Conservation (phyloP, 2,329 filamentous ascomycete genomes). For the Pyrenochaeta sp. region DNA sequence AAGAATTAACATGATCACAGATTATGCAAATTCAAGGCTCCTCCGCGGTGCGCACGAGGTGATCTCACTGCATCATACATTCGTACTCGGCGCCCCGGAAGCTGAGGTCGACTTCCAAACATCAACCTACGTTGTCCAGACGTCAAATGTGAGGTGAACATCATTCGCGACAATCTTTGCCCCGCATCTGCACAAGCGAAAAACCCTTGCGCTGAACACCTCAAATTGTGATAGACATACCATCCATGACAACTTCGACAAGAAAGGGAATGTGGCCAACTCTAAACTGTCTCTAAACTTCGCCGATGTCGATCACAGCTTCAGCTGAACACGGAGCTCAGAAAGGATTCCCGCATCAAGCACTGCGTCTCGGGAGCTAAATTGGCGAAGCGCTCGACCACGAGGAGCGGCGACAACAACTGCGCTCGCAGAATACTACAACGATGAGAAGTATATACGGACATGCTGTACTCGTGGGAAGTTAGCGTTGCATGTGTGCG, state of each 20-base stretch:
- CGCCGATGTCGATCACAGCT: not conserved
- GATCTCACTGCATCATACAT: not conserved
- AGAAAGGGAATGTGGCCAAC: not conserved
- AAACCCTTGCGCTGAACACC: not conserved
- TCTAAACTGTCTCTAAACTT: not conserved
- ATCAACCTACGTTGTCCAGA: not conserved
- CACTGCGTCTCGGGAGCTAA: conserved; percentile 12
- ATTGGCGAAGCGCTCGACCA: conserved; percentile 7
- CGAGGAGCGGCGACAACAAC: conserved; percentile 1
- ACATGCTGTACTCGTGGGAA: not conserved
- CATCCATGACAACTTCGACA: not conserved
- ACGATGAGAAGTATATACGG: not conserved
- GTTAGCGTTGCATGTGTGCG: not conserved
- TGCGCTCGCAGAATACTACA: not conserved
- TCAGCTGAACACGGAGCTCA: conserved; percentile 3
- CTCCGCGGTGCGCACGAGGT: not conserved
- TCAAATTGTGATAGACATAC: conserved; percentile 1
- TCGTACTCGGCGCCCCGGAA: not conserved
- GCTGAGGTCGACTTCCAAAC: too few relatives aligned
- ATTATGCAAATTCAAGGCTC: not conserved
- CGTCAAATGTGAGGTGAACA: not conserved
- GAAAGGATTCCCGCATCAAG: conserved; percentile 8
- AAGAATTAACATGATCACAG: not conserved
- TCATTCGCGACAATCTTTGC: not conserved
- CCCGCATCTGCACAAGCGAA: conserved; percentile 1